These are phyloP conservation scores for Apiospora hydei DNA, from an alignment of 2,329 filamentous ascomycete species.

Conservation along the genomic window DNA sequence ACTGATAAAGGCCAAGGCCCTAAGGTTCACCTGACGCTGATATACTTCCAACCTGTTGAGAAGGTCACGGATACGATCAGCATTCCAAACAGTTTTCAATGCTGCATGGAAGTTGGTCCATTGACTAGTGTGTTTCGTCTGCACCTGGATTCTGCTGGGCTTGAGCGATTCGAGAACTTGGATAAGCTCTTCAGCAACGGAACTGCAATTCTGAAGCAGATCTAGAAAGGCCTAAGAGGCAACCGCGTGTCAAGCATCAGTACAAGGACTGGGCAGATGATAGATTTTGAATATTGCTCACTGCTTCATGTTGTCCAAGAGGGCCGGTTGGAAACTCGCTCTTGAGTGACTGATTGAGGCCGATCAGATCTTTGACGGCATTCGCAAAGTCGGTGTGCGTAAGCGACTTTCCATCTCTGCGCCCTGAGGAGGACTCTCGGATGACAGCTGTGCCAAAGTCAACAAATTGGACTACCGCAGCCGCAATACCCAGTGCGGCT, in stretches of 20 bases:
- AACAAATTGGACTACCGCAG: background rate
- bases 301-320: background rate
- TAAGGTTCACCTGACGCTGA: background rate
- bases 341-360: background rate
- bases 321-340: background rate
- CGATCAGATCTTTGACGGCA: background rate
- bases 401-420: background rate
- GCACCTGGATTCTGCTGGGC: background rate
- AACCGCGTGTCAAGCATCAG: background rate
- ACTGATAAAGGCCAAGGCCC: background rate
- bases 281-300: background rate
- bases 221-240: background rate
- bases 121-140: background rate
- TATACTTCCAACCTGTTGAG: background rate
- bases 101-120: no score
- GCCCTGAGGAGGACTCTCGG: background rate
- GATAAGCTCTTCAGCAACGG: background rate
- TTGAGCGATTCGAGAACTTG: background rate
- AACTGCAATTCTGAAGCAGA: background rate
- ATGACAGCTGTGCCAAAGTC: background rate
- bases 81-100: background rate
- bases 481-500: background rate
- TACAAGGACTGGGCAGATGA: no score
- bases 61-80: background rate
- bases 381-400: background rate